These are phyloP conservation scores for Candida hungchunana DNA, from an alignment of 805 yeast genomes.

Conservation along the genomic window DNA sequence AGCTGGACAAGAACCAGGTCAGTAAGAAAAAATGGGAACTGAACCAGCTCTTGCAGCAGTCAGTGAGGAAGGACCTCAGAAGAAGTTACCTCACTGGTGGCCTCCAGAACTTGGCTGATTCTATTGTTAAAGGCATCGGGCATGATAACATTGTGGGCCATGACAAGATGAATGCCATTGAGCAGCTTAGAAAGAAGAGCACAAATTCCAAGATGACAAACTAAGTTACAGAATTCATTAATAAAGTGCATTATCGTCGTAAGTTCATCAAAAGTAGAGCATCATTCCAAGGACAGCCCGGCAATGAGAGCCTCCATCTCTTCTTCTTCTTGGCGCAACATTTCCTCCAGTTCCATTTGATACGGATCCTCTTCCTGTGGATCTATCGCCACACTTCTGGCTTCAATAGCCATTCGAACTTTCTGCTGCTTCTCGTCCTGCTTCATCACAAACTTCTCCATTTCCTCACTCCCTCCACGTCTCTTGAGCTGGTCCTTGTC, in stretches of 20 bases:
- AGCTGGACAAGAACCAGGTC: conserved; percentile 47
- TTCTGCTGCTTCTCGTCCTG: conserved; percentile 10
- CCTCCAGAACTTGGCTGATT: conserved; percentile 69
- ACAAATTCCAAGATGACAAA: background rate
- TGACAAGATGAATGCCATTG: conserved; percentile 61
- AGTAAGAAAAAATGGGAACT: conserved; percentile 47
- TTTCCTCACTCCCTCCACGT: conserved; percentile 22
- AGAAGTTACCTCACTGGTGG: conserved; percentile 80
- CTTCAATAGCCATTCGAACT: conserved; percentile 8
- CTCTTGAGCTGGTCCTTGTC: conserved; percentile 10
- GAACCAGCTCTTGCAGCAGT: conserved; percentile 43
- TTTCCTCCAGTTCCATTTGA: conserved; percentile 15
- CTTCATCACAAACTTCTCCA: conserved; percentile 17
- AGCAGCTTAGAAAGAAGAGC: conserved; percentile 41
- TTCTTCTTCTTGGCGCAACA: conserved; percentile 14
- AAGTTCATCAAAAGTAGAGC: background rate
- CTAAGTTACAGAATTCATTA: background rate
- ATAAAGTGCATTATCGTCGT: no score
- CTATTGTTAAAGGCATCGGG: conserved; percentile 62
- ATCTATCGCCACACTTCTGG: conserved; percentile 8
- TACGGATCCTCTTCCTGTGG: conserved; percentile 14
- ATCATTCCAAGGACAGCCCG: conserved; percentile 1
- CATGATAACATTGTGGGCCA: conserved; percentile 70
- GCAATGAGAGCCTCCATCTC: conserved; percentile 16
- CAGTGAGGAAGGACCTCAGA: conserved; percentile 61